phyloP scores from a whole-genome alignment of 371 early-diverging fungal species.

The Apophysomyces trapeziformis region DNA sequence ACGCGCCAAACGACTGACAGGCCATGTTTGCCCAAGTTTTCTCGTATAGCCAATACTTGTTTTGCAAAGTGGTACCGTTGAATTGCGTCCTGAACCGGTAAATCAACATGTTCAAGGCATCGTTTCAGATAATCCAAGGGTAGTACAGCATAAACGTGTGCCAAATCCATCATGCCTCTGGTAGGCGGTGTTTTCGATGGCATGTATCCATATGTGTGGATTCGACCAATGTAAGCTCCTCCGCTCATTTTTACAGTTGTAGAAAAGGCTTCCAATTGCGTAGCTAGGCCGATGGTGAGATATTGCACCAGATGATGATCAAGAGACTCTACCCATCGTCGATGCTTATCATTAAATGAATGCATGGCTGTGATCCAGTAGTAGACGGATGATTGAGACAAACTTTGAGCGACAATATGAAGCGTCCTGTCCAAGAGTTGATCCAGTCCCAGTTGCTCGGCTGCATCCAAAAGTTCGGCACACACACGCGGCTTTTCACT shows the following conservation, averaged over 20 bases:
- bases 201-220: constrained; percentile 36
- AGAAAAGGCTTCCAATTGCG: constrained; percentile 36
- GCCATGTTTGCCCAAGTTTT: constrained; percentile 20
- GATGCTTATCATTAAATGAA: neutral
- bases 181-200: constrained; percentile 33
- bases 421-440: constrained; percentile 29
- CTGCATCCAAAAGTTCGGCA: constrained; percentile 39
- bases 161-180: constrained; percentile 35
- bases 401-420: constrained; percentile 25
- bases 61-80: constrained; percentile 41
- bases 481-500: constrained; percentile 42
- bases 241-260: constrained; percentile 34
- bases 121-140: constrained; percentile 43
- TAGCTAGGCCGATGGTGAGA: constrained; percentile 25
- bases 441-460: constrained; percentile 43
- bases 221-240: constrained; percentile 29
- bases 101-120: constrained; percentile 39
- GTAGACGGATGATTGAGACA: constrained; percentile 31
- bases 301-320: constrained; percentile 39
- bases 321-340: constrained; percentile 34
- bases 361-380: constrained; percentile 32
- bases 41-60: constrained; percentile 26
- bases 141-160: constrained; percentile 33
- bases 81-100: constrained; percentile 39
- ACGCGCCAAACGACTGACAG: constrained; percentile 37